Conservation (phyloP, 2,329 filamentous ascomycete species). For the Sclerotinia subarctica region DNA sequence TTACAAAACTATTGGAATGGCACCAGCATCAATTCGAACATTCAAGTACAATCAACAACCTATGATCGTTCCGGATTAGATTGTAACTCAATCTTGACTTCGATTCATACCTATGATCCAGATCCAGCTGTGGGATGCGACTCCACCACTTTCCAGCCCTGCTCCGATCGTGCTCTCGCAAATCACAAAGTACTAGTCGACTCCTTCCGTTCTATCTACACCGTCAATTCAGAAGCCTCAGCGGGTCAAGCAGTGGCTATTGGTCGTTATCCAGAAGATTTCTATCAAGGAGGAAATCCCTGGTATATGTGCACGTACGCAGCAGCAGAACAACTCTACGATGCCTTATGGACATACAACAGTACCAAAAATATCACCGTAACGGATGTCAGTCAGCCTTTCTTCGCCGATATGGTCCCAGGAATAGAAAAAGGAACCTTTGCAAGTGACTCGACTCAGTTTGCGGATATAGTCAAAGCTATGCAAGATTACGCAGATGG, state of each 20-base stretch:
- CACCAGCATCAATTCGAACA: conserved; percentile 66
- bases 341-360: conserved; percentile 70
- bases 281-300: conserved; percentile 74
- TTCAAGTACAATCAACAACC: conserved; percentile 48
- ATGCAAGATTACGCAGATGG: conserved; percentile 62
- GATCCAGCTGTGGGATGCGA: conserved; percentile 55
- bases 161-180: conserved; percentile 52
- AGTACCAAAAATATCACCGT: conserved; percentile 60
- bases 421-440: conserved; percentile 60
- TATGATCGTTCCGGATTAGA: conserved; percentile 66
- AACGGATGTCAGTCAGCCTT: conserved; percentile 60
- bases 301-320: conserved; percentile 66
- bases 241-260: conserved; percentile 59
- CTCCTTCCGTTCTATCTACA: conserved; percentile 64
- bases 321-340: conserved; percentile 45
- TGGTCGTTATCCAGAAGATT: conserved; percentile 67
- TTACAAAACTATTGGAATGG: conserved; percentile 72
- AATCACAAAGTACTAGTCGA: conserved; percentile 75
- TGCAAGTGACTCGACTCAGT: conserved; percentile 57
- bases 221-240: conserved; percentile 62
- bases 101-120: conserved; percentile 68
- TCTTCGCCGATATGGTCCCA: conserved; percentile 66
- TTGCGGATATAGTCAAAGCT: conserved; percentile 46
- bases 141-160: conserved; percentile 69
- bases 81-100: conserved; percentile 63